Evolutionary conservation across 345 rosid genomes (phyloP), one percentile per base, ranked within the genome.

Genomic region (Rhizophora apiculata): DNA sequence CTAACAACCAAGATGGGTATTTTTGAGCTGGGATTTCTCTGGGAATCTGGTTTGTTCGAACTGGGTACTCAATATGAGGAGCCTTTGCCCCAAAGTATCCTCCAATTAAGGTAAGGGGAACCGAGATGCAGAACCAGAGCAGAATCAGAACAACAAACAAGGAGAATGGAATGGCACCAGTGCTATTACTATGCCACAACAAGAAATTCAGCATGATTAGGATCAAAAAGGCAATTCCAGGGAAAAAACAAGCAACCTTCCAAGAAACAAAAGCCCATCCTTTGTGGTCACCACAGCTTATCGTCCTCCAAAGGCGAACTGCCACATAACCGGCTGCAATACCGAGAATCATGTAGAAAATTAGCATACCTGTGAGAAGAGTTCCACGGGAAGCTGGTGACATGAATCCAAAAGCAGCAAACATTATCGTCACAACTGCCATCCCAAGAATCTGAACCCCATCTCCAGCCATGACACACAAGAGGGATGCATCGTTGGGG

Each of bases 321-420:
- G 90, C 83, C 15, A 84, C 90, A 75, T 86, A 88, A 20, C 93
- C 93, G 67, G 88, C 88, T 39, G 87, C 87, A 67, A 86, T 76
- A 30, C 93, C 93, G 22, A 88, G 88, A 39, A 88, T 78, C 88
- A 88, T 73, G 85, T 82, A 88, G 84, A 88, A 83, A 74, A 88
- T 68, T 32, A 88, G 85, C 93, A 88, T 88, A 60, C 93, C 93
- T 58, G 87, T 86, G 16, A 88, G 65, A 57, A 88, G 90, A 9
- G 87, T 81, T 65, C 93, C 93, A 37, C 93, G 90, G 27, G 93
- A 88, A 63, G 93, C 93, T 1, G 93, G 93, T 5, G 93, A 88
- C 93, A 88, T 88, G 66, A 88, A 88, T 64, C 93, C 93, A 61
- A 88, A 88, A 53, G 93, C 87, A 76, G 93, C 88, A 68, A 88